A percentile compares a stretch with the other conserved stretches of the same genome.
These are phyloP conservation scores for Tolypocladium pustulatum DNA, from an alignment of 2,329 filamentous ascomycete genomes.

Conservation along the genomic window DNA sequence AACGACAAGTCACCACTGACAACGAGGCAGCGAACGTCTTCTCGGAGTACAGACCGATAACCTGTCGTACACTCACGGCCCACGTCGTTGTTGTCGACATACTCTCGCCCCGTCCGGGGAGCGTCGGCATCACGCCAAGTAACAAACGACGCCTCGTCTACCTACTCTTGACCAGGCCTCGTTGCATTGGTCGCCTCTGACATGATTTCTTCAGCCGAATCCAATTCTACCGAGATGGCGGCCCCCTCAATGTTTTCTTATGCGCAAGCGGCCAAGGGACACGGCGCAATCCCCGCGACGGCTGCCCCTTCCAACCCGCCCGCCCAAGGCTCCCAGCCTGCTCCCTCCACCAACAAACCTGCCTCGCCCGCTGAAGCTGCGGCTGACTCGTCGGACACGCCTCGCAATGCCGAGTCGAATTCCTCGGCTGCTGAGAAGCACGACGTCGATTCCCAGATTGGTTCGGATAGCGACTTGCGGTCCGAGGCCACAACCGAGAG, in stretches of 20 bases:
- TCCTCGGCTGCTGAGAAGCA: slow-evolving; percentile 19
- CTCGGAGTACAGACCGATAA: not conserved
- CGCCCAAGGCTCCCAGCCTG: slow-evolving; percentile 16
- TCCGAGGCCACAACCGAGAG: slow-evolving; percentile 23
- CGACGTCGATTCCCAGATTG: slow-evolving; percentile 21
- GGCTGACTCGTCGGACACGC: slow-evolving; percentile 13
- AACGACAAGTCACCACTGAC: not conserved
- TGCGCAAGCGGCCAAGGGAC: slow-evolving; percentile 86
- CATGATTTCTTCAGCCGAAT: slow-evolving; percentile 16
- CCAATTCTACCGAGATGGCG: slow-evolving; percentile 34
- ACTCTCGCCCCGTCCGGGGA: slow-evolving; percentile 9
- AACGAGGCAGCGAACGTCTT: not conserved
- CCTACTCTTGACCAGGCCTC: slow-evolving; percentile 7
- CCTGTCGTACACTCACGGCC: not conserved
- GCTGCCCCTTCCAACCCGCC: slow-evolving; percentile 13
- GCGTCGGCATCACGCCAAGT: slow-evolving; percentile 6
- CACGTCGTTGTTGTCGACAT: not conserved
- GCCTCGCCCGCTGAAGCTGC: slow-evolving; percentile 11
- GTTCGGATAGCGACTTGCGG: slow-evolving; percentile 25
- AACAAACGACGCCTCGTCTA: slow-evolving; percentile 6
- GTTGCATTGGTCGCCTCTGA: slow-evolving; percentile 10
- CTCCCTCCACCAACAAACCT: slow-evolving; percentile 16
- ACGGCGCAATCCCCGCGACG: slow-evolving; percentile 29
- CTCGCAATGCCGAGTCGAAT: slow-evolving; percentile 12
- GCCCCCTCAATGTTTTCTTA: slow-evolving; percentile 68